These are phyloP conservation scores for Grigorovia yakushimaensis DNA, from an alignment of 805 yeast species.

Conservation along the genomic window DNA sequence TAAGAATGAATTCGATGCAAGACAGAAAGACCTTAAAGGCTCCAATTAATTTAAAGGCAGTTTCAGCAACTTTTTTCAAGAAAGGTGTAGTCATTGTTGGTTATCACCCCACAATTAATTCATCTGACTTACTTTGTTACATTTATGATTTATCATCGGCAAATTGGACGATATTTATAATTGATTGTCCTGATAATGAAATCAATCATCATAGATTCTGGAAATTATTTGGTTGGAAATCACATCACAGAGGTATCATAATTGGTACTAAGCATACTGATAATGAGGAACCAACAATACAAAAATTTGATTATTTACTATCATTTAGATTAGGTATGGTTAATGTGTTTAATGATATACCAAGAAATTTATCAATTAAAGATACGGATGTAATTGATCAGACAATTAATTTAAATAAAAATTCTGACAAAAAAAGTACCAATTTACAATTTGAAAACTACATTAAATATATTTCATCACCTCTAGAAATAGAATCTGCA, in stretches of 20 bases:
- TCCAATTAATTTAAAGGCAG: conserved; percentile 37
- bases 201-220: conserved; percentile 52
- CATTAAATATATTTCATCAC: conserved; percentile 68
- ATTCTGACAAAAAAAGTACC: neutral
- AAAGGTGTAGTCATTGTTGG: conserved; percentile 57
- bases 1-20: conserved; percentile 19
- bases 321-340: conserved; percentile 48
- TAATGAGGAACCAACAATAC: conserved; percentile 29
- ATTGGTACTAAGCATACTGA: conserved; percentile 37
- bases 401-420: neutral
- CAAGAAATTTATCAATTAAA: neutral
- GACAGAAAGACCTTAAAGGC: conserved; percentile 13
- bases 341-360: conserved; percentile 29
- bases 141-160: conserved; percentile 26
- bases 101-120: conserved; percentile 35
- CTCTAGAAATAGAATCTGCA: conserved; percentile 53
- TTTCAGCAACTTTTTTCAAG: conserved; percentile 58
- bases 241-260: conserved; percentile 62
- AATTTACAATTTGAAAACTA: conserved; percentile 49
- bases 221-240: conserved; percentile 65
- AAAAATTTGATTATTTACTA: conserved; percentile 36
- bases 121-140: conserved; percentile 21
- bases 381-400: neutral
- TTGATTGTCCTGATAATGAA: conserved; percentile 43
- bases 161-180: conserved; percentile 56